A percentile compares a stretch with the other conserved stretches of the same genome.
These are phyloP conservation scores for Boletus calvinii DNA, from an alignment of 1,284 basidiomycete genomes.

Conservation along the genomic window DNA sequence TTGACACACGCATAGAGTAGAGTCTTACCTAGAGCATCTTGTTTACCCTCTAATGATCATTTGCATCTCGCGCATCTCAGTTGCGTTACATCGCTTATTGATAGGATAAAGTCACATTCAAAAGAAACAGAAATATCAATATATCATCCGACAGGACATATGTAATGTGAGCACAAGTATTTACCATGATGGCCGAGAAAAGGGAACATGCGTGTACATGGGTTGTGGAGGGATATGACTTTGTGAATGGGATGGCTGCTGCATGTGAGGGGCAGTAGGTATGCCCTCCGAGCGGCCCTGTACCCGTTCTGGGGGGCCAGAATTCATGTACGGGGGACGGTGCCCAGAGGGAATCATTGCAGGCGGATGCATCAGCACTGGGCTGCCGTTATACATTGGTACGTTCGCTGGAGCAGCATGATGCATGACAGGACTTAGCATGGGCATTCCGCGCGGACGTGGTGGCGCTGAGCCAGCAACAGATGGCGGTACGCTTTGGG, in stretches of 20 bases:
- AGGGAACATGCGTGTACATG: constrained; percentile 34
- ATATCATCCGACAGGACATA: constrained; percentile 32
- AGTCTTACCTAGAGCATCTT: constrained; percentile 15
- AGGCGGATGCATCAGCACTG: constrained; percentile 61
- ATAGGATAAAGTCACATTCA: constrained; percentile 33
- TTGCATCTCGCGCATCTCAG: constrained; percentile 2
- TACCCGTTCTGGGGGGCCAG: constrained; percentile 27
- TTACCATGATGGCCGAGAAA: constrained; percentile 43
- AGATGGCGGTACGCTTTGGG: constrained; percentile 41
- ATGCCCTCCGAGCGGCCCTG: constrained; percentile 32
- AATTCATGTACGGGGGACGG: constrained; percentile 32
- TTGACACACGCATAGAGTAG: constrained; percentile 46
- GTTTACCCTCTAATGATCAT: constrained; percentile 23
- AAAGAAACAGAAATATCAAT: constrained; percentile 31
- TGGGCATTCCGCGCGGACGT: constrained; percentile 44
- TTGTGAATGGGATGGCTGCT: constrained; percentile 30
- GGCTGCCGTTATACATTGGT: constrained; percentile 63
- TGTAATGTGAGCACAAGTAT: constrained; percentile 23
- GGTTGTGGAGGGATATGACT: constrained; percentile 32
- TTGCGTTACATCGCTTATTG: neutral
- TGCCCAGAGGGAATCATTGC: constrained; percentile 36
- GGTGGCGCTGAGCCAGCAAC: constrained; percentile 46
- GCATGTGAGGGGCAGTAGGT: constrained; percentile 25
- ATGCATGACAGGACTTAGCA: constrained; percentile 70
- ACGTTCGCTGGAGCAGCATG: constrained; percentile 45